phyloP scores from a whole-genome alignment of 345 rosid genomes.

The Combretum micranthum region DNA sequence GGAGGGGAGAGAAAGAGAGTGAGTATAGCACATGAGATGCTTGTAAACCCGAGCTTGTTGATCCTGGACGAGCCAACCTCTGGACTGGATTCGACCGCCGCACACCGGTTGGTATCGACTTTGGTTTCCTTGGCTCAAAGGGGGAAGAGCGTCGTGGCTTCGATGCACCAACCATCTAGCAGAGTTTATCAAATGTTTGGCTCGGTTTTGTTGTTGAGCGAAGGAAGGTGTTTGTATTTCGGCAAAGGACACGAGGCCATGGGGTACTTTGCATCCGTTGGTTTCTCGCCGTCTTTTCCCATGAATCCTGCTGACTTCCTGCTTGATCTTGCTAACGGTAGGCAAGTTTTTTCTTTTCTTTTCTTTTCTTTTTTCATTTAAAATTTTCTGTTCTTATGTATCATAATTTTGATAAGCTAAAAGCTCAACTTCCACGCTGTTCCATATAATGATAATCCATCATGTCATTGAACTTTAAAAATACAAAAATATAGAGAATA shows the following conservation, averaged over 20 bases:
- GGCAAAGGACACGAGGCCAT: slow-evolving; percentile 69
- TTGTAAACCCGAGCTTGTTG: slow-evolving; percentile 71
- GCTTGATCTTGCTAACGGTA: slow-evolving; percentile 98
- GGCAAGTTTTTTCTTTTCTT: slow-evolving; percentile 18
- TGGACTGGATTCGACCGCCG: slow-evolving; percentile 90
- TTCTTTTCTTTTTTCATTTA: neutral
- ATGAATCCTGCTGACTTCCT: slow-evolving; percentile 98
- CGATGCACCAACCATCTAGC: slow-evolving; percentile 95
- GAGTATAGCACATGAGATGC: slow-evolving; percentile 82
- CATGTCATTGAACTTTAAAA: no score
- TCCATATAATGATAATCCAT: no score
- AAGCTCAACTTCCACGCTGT: no score
- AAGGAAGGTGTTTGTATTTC: slow-evolving; percentile 71
- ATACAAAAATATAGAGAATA: no score
- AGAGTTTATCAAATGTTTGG: slow-evolving; percentile 72
- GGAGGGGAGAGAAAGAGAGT: slow-evolving; percentile 92
- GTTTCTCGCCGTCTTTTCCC: slow-evolving; percentile 82
- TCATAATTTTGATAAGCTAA: no score
- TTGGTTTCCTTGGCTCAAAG: slow-evolving; percentile 52
- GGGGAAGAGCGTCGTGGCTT: slow-evolving; percentile 68
- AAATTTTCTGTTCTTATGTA: neutral
- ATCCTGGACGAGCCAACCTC: slow-evolving; percentile 93
- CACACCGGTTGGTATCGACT: slow-evolving; percentile 60
- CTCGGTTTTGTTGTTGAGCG: slow-evolving; percentile 67
- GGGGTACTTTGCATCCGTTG: slow-evolving; percentile 64